Conservation (phyloP, 257 asterid species). For the Solanum sitiens region DNA sequence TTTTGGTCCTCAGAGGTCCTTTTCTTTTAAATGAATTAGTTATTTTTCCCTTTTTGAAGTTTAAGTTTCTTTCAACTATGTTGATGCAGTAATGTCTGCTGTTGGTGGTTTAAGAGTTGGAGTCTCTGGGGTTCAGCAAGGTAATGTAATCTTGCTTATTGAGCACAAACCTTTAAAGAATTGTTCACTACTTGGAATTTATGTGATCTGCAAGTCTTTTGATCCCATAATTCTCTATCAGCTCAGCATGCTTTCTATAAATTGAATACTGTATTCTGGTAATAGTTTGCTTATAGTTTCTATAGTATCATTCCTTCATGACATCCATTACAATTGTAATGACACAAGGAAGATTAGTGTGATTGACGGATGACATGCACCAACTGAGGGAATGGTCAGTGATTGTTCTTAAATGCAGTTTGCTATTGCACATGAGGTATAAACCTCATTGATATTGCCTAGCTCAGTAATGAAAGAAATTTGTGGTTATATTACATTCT, state of each 20-base stretch:
- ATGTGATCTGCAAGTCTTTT: not conserved
- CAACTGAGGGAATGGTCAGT: not conserved
- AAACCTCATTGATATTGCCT: not conserved
- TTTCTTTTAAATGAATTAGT: not conserved
- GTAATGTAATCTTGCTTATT: conserved; percentile 17
- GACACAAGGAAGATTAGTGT: not conserved
- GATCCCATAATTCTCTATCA: not conserved
- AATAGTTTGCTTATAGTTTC: not conserved
- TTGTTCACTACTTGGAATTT: not conserved
- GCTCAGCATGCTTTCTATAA: not conserved
- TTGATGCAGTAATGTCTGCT: conserved; percentile 85
- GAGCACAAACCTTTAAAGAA: not conserved
- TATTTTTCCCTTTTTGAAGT: conserved; percentile 4
- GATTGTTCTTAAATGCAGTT: not conserved
- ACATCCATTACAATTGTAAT: not conserved
- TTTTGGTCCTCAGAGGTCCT: not conserved
- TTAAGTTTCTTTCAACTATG: conserved; percentile 1
- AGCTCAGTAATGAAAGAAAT: not conserved
- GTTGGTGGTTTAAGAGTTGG: conserved; percentile 93
- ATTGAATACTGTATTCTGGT: not conserved
- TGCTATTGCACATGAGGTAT: not conserved
- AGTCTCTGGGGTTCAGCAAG: conserved; percentile 62
- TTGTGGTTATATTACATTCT: not conserved
- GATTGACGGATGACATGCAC: not conserved
- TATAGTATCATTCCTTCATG: not conserved